Evolutionary conservation across 2,329 filamentous ascomycete genomes (phyloP), one percentile per base, ranked within the genome.

Genomic region (Epichloe glyceriae): DNA sequence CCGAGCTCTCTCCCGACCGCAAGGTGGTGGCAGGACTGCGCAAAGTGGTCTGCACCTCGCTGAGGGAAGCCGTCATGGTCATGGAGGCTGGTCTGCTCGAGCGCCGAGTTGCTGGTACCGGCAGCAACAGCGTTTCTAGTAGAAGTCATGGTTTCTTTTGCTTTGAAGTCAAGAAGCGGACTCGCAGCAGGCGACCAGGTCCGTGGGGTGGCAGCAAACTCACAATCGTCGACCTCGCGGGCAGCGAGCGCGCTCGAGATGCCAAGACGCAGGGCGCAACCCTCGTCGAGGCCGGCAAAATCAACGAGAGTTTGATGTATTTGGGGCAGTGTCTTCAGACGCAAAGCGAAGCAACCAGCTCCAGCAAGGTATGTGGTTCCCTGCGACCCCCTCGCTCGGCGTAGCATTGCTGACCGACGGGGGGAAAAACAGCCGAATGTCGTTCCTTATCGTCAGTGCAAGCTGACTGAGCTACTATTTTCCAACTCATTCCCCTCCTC

Each of bases 301-400:
- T 98, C 65, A 98, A 98, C 62, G 90, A 96, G 67, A 95, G 88
- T 62, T 72, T 98, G 62, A 98, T 98, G 93, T 97, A 96, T 64
- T 77, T 98, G 1, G 93, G 93, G 0, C 93, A 97, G 63, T 98
- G 93, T 64, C 77, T 98, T 59, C 91, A 97, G 64, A 91, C 95
- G 76, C 91, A 96, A 65, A 90, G 85, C 53, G 88, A 91, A 59
- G 76, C 83, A 34, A 82, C 83, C 42, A 83, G 75, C 55, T 83
- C 82, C 12, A 80, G 77, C 62, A 91, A 88, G 78, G 86, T 87
- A 73, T 45, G 63, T 44, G 8, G 40, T 22, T 42, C 15, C 53
- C 7, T 5, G 20, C 34, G 19, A 33, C 14, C 12, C 3, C 10
- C 42, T 43, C 26, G 11, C 39, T 19, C 17, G 19, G 7, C 30